A percentile compares a stretch with the other conserved stretches of the same genome.
phyloP scores from a whole-genome alignment of 1,284 basidiomycete species.

The Ustilago loliicola region DNA sequence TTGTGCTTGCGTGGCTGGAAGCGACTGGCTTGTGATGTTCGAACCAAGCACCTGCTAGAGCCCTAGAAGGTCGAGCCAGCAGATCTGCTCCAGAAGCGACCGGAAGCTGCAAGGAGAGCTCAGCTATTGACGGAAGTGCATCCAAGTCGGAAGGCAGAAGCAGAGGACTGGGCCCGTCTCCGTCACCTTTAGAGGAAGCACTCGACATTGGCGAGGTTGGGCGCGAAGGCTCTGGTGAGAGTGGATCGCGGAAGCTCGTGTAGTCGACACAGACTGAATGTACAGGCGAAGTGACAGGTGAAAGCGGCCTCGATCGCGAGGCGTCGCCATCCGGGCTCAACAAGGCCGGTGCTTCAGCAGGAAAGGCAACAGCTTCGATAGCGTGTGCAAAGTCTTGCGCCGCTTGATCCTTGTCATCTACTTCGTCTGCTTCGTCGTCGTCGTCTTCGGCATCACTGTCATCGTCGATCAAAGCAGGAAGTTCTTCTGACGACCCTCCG shows the following conservation, averaged over 20 bases:
- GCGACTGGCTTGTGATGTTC: conserved; percentile 24
- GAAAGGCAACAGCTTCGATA: background rate
- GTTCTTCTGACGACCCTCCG: conserved; percentile 42
- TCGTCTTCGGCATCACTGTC: conserved; percentile 52
- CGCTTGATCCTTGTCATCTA: conserved; percentile 3
- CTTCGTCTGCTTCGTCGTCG: conserved; percentile 37
- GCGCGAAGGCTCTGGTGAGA: conserved; percentile 39
- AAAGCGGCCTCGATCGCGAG: conserved; percentile 21
- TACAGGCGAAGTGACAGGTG: conserved; percentile 32
- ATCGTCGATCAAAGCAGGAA: conserved; percentile 50
- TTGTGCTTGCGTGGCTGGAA: conserved; percentile 4
- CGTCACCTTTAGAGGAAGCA: conserved; percentile 45
- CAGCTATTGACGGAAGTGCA: conserved; percentile 32
- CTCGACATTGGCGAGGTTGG: conserved; percentile 47
- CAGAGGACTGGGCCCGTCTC: conserved; percentile 28
- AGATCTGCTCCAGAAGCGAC: conserved; percentile 7
- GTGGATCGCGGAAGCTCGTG: conserved; percentile 22
- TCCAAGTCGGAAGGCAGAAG: conserved; percentile 29
- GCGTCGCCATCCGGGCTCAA: conserved; percentile 12
- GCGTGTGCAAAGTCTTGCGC: conserved; percentile 1
- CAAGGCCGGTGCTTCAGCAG: conserved; percentile 3
- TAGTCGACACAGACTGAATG: conserved; percentile 27
- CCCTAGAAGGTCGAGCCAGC: conserved; percentile 8
- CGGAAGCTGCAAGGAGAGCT: conserved; percentile 37
- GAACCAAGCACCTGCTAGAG: conserved; percentile 28